These are phyloP conservation scores for button mushroom (Agaricus bisporus) DNA, from an alignment of 768 basidiomycete genomes.

Conservation along the genomic window DNA sequence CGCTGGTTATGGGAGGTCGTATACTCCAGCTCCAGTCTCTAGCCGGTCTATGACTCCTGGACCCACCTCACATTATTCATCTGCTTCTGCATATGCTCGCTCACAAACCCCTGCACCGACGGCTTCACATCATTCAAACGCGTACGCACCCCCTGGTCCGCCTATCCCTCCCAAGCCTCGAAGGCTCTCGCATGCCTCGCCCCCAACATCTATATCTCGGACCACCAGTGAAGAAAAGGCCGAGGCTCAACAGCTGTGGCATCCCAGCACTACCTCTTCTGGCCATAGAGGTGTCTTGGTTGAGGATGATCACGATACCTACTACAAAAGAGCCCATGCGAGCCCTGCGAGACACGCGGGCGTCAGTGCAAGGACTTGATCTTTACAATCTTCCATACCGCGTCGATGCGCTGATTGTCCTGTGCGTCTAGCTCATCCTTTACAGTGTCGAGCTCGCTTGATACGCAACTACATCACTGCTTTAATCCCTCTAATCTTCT, in stretches of 20 bases:
- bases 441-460: conserved; percentile 6
- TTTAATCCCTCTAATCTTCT: conserved; percentile 25
- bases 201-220: conserved; percentile 53
- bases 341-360: conserved; percentile 6
- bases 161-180: conserved; percentile 39
- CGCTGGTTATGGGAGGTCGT: conserved; percentile 2
- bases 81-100: conserved; percentile 17
- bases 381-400: not conserved
- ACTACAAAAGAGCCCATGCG: conserved; percentile 14
- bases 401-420: not conserved
- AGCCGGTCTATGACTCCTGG: conserved; percentile 16
- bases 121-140: conserved; percentile 29
- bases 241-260: conserved; percentile 57
- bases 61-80: conserved; percentile 11
- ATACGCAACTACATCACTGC: conserved; percentile 15
- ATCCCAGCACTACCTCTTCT: conserved; percentile 29
- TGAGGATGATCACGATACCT: conserved; percentile 14
- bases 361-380: conserved; percentile 7
- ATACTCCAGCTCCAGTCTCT: conserved; percentile 18
- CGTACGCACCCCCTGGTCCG: conserved; percentile 20
- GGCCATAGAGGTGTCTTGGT: conserved; percentile 12
- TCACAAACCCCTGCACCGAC: conserved; percentile 40
- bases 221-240: conserved; percentile 65
- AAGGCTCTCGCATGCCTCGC: conserved; percentile 44
- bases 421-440: not conserved